These are phyloP conservation scores for Globisporangium paddicum DNA, from an alignment of 352 stramenopile species.

Conservation along the genomic window DNA sequence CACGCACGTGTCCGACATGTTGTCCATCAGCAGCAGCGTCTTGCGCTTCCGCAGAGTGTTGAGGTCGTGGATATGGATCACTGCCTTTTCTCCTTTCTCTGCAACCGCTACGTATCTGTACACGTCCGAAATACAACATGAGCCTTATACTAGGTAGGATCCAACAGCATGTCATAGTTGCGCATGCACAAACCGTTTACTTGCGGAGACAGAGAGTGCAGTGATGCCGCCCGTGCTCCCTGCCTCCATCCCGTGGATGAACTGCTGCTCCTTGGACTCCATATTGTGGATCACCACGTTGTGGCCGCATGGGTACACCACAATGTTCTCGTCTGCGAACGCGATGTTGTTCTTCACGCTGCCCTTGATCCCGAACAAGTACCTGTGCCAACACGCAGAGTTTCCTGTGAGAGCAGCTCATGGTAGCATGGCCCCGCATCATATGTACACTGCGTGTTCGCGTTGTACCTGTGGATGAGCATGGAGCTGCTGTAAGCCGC, in stretches of 20 bases:
- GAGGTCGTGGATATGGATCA: conserved; percentile 91
- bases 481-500: conserved; percentile 24
- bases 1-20: conserved; percentile 71
- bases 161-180: too few relatives aligned
- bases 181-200: conserved; percentile 41
- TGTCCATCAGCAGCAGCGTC: conserved; percentile 75
- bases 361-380: conserved; percentile 86
- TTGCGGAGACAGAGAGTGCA: conserved; percentile 74
- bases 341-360: conserved; percentile 77
- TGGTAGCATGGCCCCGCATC: not conserved
- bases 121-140: not conserved
- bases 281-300: conserved; percentile 88
- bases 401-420: not conserved
- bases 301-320: conserved; percentile 87
- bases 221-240: conserved; percentile 76
- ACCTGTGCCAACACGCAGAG: conserved; percentile 18
- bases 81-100: conserved; percentile 73
- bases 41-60: conserved; percentile 82
- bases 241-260: conserved; percentile 83
- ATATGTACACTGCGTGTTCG: not conserved
- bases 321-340: conserved; percentile 81
- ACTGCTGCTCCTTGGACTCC: conserved; percentile 88
- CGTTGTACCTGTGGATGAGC: conserved; percentile 36
- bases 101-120: conserved; percentile 85
- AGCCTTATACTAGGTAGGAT: too few relatives aligned